Percentiles rank a stretch among this genome's conserved stretches.
Conservation (phyloP, 441 rosid genomes). For the Pelargonium cotyledonis region DNA sequence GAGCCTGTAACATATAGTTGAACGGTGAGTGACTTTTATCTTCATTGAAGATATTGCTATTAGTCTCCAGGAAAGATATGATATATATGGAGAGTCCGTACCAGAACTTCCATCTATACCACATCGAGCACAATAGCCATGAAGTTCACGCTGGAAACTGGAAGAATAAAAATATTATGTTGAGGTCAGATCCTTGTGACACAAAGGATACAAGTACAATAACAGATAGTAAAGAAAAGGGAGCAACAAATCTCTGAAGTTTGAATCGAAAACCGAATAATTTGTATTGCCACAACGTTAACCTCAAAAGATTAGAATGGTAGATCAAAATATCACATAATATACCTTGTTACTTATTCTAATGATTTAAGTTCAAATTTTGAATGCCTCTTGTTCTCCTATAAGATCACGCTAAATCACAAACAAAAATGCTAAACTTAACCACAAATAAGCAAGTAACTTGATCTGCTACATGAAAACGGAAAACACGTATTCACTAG, state of each 20-base stretch:
- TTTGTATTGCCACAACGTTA: background rate
- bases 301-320: background rate
- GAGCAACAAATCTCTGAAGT: background rate
- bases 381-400: too few relatives aligned
- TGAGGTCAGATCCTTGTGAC: background rate
- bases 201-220: background rate
- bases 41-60: slow-evolving; percentile 42
- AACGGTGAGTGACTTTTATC: slow-evolving; percentile 38
- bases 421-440: background rate
- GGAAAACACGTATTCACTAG: too few relatives aligned
- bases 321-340: too few relatives aligned
- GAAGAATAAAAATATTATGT: background rate
- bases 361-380: too few relatives aligned
- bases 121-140: slow-evolving; percentile 30
- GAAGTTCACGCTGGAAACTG: slow-evolving; percentile 25
- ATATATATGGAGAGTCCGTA: slow-evolving; percentile 29
- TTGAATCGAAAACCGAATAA: background rate
- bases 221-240: background rate
- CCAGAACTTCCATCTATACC: slow-evolving; percentile 39
- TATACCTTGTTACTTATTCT: too few relatives aligned
- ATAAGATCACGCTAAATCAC: too few relatives aligned
- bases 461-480: too few relatives aligned
- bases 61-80: slow-evolving; percentile 44
- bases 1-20: slow-evolving; percentile 65
- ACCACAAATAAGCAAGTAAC: background rate